These are phyloP conservation scores for Mucor circinelloides DNA, from an alignment of 371 early-diverging fungal genomes.

Conservation along the genomic window DNA sequence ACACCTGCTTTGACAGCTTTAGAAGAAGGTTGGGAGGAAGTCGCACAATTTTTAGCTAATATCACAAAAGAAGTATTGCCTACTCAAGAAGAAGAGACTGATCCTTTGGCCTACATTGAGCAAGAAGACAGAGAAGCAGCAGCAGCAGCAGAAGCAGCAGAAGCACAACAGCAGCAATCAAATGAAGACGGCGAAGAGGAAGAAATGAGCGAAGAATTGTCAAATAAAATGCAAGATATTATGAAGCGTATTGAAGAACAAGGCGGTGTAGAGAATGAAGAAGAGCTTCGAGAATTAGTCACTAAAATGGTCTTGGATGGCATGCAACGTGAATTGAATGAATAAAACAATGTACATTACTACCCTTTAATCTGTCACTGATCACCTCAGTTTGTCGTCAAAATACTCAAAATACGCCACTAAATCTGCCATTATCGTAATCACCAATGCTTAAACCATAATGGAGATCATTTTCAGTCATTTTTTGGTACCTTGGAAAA, in stretches of 20 bases:
- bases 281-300: constrained; percentile 42
- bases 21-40: constrained; percentile 47
- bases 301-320: constrained; percentile 43
- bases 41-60: constrained; percentile 37
- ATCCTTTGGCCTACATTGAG: constrained; percentile 14
- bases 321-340: constrained; percentile 21
- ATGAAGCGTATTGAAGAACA: constrained; percentile 39
- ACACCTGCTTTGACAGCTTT: constrained; percentile 44
- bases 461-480: neutral
- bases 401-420: neutral
- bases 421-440: neutral
- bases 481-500: neutral
- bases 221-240: constrained; percentile 32
- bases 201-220: constrained; percentile 12
- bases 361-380: neutral
- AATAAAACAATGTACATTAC: neutral
- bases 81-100: constrained; percentile 15
- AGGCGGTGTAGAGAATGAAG: constrained; percentile 45
- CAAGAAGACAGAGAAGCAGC: neutral
- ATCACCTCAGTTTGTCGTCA: neutral
- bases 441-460: neutral
- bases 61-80: constrained; percentile 38
- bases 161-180: neutral
- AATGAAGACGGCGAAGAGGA: constrained; percentile 5
- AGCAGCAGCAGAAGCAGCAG: constrained; percentile 6